A percentile compares a stretch with the other conserved stretches of the same genome.
phyloP scores from a whole-genome alignment of 2,329 filamentous ascomycete genomes.

The Sporothrix phasma region DNA sequence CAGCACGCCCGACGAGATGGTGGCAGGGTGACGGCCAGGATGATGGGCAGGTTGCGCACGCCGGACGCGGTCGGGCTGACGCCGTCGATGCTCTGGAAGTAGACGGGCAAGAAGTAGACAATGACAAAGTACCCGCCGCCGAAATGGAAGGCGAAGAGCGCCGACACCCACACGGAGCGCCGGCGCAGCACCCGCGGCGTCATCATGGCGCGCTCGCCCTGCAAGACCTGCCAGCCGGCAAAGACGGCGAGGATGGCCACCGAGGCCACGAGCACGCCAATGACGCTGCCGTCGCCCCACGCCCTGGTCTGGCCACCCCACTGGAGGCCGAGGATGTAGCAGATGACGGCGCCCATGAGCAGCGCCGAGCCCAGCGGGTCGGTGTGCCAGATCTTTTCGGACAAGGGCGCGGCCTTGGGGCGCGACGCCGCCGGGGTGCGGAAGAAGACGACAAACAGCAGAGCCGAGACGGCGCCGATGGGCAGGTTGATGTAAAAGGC shows the following conservation, averaged over 20 bases:
- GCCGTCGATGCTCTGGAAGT: slow-evolving; percentile 15
- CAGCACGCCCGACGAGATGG: slow-evolving; percentile 26
- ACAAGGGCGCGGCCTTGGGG: slow-evolving; percentile 23
- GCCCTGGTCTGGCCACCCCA: slow-evolving; percentile 33
- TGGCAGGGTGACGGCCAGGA: slow-evolving; percentile 30
- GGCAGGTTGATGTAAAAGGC: slow-evolving; percentile 27
- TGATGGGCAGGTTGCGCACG: slow-evolving; percentile 33
- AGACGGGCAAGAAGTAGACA: slow-evolving; percentile 20
- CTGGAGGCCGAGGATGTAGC: slow-evolving; percentile 33
- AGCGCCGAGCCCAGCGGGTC: slow-evolving; percentile 32
- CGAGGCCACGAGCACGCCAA: slow-evolving; percentile 9
- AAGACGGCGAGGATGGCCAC: slow-evolving; percentile 4
- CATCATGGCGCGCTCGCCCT: slow-evolving; percentile 41
- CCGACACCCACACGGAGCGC: slow-evolving; percentile 34
- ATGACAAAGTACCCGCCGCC: slow-evolving; percentile 35
- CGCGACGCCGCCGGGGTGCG: slow-evolving; percentile 26
- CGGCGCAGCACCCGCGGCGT: slow-evolving; percentile 34
- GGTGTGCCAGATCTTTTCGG: slow-evolving; percentile 34
- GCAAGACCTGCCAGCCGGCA: slow-evolving; percentile 17
- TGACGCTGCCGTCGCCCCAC: slow-evolving; percentile 27
- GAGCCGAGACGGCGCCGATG: slow-evolving; percentile 23
- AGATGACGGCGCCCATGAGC: slow-evolving; percentile 31
- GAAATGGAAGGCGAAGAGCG: slow-evolving; percentile 34
- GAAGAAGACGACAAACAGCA: slow-evolving; percentile 28
- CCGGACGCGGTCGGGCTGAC: slow-evolving; percentile 29